Evolutionary conservation across 352 stramenopile species (phyloP).

Genomic region (Phytophthora hibernalis): DNA sequence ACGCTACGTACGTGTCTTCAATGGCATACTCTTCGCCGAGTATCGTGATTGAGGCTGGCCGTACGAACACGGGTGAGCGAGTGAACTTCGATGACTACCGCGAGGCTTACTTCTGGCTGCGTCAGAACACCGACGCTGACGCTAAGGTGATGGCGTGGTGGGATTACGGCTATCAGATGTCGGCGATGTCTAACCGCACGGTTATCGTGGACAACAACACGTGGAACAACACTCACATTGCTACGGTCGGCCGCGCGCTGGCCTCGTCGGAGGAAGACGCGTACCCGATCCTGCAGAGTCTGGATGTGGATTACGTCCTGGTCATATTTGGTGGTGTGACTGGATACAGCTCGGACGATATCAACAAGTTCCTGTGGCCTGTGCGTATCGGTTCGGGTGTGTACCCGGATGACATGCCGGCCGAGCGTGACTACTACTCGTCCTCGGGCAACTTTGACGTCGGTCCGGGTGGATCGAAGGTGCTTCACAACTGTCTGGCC

Average conservation of each 20-base stretch:
- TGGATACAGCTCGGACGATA: slow-evolving; percentile 90
- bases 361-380: slow-evolving; percentile 95
- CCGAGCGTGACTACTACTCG: slow-evolving; percentile 90
- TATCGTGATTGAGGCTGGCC: slow-evolving; percentile 91
- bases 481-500: slow-evolving; percentile 91
- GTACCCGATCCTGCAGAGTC: slow-evolving; percentile 89
- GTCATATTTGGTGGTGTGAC: slow-evolving; percentile 92
- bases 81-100: slow-evolving; percentile 98
- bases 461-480: slow-evolving; percentile 80
- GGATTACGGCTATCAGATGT: slow-evolving; percentile 95
- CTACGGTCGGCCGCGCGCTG: slow-evolving; percentile 91
- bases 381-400: slow-evolving; percentile 91
- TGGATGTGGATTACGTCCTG: slow-evolving; percentile 95
- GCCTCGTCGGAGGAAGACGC: slow-evolving; percentile 88
- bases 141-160: slow-evolving; percentile 92
- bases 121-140: slow-evolving; percentile 91
- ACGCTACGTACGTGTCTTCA: slow-evolving; percentile 90
- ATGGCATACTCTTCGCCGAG: slow-evolving; percentile 93
- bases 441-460: slow-evolving; percentile 86
- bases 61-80: slow-evolving; percentile 71
- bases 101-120: slow-evolving; percentile 93
- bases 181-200: slow-evolving; percentile 91
- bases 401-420: slow-evolving; percentile 86
- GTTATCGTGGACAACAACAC: slow-evolving; percentile 96
- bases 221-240: slow-evolving; percentile 97